A percentile compares a stretch with the other conserved stretches of the same genome.
phyloP scores from a whole-genome alignment of 495 filamentous ascomycete species.

The Aspergillus avenaceus region DNA sequence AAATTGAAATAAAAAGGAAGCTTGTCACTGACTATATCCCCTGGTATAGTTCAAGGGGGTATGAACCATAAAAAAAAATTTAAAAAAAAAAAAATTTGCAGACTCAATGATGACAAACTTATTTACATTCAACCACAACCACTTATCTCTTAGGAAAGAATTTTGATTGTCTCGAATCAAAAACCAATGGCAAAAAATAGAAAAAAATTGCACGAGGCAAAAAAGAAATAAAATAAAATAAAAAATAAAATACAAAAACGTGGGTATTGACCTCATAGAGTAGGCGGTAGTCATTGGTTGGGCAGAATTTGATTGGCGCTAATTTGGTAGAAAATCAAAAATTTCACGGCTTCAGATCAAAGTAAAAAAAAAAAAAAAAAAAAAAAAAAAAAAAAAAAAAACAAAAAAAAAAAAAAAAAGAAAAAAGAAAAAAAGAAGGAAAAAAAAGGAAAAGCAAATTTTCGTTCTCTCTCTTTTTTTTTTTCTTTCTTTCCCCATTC shows the following conservation, averaged over 20 bases:
- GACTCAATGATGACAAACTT: neutral
- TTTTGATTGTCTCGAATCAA: conserved; percentile 1
- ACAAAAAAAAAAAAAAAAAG: conserved; percentile 6
- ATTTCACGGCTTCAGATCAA: conserved; percentile 15
- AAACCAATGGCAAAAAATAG: conserved; percentile 7
- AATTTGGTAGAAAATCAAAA: conserved; percentile 21
- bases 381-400: conserved; percentile 17
- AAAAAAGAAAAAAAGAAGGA: conserved; percentile 9
- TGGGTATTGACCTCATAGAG: neutral
- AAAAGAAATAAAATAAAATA: conserved; percentile 3
- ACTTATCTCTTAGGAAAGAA: neutral
- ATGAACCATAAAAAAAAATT: neutral
- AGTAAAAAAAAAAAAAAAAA: conserved; percentile 8
- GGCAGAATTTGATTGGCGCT: conserved; percentile 14
- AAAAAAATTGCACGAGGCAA: neutral
- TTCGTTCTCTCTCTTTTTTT: conserved; percentile 28
- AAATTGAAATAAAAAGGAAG: neutral
- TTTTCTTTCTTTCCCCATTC: conserved; percentile 30
- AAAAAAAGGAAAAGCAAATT: conserved; percentile 36
- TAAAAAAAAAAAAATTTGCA: neutral
- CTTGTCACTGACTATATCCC: neutral
- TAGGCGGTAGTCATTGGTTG: conserved; percentile 18
- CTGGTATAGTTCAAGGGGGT: neutral
- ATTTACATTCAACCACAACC: neutral
- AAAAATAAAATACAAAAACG: neutral